These are phyloP conservation scores for Perkinsus chesapeaki DNA, from an alignment of 169 alveolate species.

Conservation along the genomic window DNA sequence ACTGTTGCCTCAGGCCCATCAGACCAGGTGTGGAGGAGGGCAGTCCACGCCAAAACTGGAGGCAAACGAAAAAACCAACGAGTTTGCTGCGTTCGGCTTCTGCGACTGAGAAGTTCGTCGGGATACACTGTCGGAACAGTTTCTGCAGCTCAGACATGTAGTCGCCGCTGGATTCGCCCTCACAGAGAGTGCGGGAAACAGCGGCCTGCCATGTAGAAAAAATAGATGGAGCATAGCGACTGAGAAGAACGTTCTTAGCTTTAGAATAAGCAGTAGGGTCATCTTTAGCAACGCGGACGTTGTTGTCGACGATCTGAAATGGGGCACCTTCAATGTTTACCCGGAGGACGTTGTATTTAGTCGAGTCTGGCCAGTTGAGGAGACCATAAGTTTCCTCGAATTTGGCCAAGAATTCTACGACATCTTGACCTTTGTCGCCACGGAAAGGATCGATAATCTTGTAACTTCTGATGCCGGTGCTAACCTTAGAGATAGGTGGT, in stretches of 20 bases:
- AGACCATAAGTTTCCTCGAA: not conserved
- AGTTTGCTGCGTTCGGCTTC: not conserved
- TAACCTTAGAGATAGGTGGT: too few relatives aligned
- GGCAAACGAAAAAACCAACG: not conserved
- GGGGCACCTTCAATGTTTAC: not conserved
- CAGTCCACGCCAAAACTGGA: not conserved
- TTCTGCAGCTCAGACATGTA: not conserved
- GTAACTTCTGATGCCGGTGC: not conserved
- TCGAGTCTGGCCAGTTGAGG: not conserved
- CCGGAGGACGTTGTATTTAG: not conserved
- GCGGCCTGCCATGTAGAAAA: not conserved
- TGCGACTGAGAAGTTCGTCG: not conserved
- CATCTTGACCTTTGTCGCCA: not conserved
- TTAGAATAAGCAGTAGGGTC: not conserved
- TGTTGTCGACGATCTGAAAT: not conserved
- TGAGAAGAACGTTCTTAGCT: not conserved
- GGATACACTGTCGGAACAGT: not conserved
- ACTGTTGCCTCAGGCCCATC: not conserved
- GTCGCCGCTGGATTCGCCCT: not conserved
- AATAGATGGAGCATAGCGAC: not conserved
- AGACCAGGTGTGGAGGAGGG: not conserved
- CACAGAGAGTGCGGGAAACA: not conserved
- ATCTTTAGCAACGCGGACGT: not conserved
- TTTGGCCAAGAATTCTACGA: not conserved
- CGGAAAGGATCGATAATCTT: not conserved